Base-by-base conservation (phyloP, 148 eudicot species). In the Polygonum aviculare region DNA sequence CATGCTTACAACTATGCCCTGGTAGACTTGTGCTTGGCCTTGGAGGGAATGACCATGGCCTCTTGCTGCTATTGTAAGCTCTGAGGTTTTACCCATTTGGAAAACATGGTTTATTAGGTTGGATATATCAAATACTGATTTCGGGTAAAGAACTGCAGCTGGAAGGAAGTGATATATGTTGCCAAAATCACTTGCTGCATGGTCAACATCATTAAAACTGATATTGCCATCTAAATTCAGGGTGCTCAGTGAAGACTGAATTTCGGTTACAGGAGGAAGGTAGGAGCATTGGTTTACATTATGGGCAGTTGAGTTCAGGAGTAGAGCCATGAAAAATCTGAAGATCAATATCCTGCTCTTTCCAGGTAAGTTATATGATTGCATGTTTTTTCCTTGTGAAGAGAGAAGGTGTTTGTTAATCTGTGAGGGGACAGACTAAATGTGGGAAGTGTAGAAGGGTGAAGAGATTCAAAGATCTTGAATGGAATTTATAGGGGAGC, bases 11-110 rank as follows among this genome's bases (percentile, higher is more conserved):
- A 94, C 86, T 48, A 94, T 81, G 33, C 98, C 98, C 33, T 82
- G 83, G 67, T 81, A 72, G 35, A 86, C 89, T 78, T 90, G 98
- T 45, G 97, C 84, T 74, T 94, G 98, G 45, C 97, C 98, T 79
- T 85, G 86, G 22, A 94, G 86, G 5, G 98, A 94, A 86, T 94
- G 98, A 76, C 97, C 98, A 71, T 85, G 92, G 78, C 98, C 98
- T 81, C 94, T 84, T 14, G 98, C 96, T 2, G 96, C 93, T 16
- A 94, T 71, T 3, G 92, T 90, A 74, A 94, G 86, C 48, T 75
- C 84, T 11, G 96, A 81, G 51, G 74, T 79, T 10, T 81, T 38
- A 31, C 96, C 98, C 96, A 88, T 82, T 69, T 85, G 77, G 47
- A 77, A 92, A 73, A 92, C 78, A 65, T 81, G 83, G 77, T 83